Evolutionary conservation across 2,329 filamentous ascomycete species (phyloP), one percentile per base, ranked within the genome.

Genomic region (Exophiala sp.): DNA sequence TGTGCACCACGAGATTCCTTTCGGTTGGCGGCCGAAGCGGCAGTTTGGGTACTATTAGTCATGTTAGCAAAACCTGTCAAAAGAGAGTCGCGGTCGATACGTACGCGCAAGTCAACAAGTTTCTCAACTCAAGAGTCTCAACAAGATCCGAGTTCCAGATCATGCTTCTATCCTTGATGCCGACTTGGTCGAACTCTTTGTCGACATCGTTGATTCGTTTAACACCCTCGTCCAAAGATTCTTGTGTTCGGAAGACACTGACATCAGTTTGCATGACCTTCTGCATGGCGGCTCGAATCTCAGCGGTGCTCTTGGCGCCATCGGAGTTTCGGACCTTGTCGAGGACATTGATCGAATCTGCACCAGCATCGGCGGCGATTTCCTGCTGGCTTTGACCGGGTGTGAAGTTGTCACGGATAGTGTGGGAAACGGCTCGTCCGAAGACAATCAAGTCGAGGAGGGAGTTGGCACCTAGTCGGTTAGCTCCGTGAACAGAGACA

Each of bases 1-100:
- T 99, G 94, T 20, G 94, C 94, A 71, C 94, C 94, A 77, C 94
- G 89, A 52, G 91, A 96, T 77, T 99, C 94, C 82, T 96, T 96
- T 70, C 94, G 86, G 77, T 92, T 92, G 55, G 91, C 89, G 60
- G 94, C 94, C 32, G 91, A 83, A 65, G 86, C 83, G 59, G 94
- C 94, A 47, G 94, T 97, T 86, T 99, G 94, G 46, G 53, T 59
- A 12, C 60, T 63, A 33, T 50, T 12, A 40, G 11, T 10, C 33
- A 46, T 43, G 46, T 55, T 33, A 53, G 53, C 32, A 44, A 38
- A 32, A 38, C 11, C 12, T 3, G 14, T 35, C 16, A 10, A 14
- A 11, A 29, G 14, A 5, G 11, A n/a, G 24, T 44, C 4, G 42
- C 2, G 6, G 35, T 34, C 43, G 33, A 46, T 60, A 87, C 87